phyloP scores from a whole-genome alignment of 139 green algal genomes.

The Chlamydomonas eustigma region DNA sequence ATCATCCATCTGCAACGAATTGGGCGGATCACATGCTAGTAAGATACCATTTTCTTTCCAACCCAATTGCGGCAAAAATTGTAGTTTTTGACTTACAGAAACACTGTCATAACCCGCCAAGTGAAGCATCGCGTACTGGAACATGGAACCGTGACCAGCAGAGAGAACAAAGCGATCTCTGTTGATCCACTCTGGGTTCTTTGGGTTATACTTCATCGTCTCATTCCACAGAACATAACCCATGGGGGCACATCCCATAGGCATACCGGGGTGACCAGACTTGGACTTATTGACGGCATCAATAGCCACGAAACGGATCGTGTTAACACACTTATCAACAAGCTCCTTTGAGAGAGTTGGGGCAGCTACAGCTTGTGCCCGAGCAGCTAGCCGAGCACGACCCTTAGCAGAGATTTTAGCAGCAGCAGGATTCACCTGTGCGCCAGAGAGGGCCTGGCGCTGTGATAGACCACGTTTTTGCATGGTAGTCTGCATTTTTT shows the following conservation, averaged over 20 bases:
- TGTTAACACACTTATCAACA: conserved; percentile 62
- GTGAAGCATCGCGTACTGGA: conserved; percentile 97
- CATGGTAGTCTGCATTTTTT: conserved; percentile 11
- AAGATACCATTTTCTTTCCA: too few species aligned
- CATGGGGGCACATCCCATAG: conserved; percentile 97
- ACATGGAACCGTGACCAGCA: conserved; percentile 98
- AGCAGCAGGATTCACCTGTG: neutral
- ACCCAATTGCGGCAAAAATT: too few species aligned
- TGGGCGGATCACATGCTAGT: too few species aligned
- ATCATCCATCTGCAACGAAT: conserved; percentile 82
- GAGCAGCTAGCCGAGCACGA: conserved; percentile 1
- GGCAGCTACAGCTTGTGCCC: conserved; percentile 14
- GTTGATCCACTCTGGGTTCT: conserved; percentile 92
- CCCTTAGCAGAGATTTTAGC: conserved; percentile 3
- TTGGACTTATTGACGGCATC: conserved; percentile 81
- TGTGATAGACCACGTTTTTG: neutral
- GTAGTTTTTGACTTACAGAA: conserved; percentile 43
- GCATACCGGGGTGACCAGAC: conserved; percentile 92
- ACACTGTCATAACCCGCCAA: conserved; percentile 90
- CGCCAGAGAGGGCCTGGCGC: neutral
- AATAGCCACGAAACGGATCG: conserved; percentile 91
- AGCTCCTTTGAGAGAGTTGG: conserved; percentile 27
- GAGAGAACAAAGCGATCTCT: conserved; percentile 98
- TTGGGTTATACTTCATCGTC: conserved; percentile 93
- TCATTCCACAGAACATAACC: conserved; percentile 95